Conservation (phyloP, 345 rosid species). For the Camelina neglecta region DNA sequence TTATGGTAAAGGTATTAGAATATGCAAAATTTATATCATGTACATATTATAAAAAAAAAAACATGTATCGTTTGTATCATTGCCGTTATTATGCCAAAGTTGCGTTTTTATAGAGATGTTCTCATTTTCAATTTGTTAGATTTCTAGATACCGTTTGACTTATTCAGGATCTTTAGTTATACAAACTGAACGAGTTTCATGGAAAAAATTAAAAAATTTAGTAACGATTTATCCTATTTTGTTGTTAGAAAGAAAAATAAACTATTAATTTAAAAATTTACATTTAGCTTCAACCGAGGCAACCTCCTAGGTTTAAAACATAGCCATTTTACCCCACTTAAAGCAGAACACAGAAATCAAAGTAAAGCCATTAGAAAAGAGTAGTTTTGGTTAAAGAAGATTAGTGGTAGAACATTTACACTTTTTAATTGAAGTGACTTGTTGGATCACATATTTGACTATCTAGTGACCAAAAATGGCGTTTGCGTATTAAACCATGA, state of each 20-base stretch:
- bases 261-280: not conserved
- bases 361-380: not conserved
- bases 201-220: not conserved
- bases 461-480: not conserved
- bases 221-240: constrained; percentile 14
- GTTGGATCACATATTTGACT: constrained; percentile 2
- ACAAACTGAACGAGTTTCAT: not conserved
- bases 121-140: not conserved
- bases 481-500: constrained; percentile 27
- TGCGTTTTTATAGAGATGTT: not conserved
- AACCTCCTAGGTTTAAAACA: constrained; percentile 3
- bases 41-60: not conserved
- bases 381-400: not conserved
- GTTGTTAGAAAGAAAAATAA: not conserved
- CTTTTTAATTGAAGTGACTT: constrained; percentile 2
- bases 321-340: not conserved
- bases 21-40: not conserved
- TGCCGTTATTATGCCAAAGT: not conserved
- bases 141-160: not conserved
- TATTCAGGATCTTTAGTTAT: not conserved
- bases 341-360: not conserved
- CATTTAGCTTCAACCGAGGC: constrained; percentile 4
- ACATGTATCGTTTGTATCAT: not conserved
- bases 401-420: not conserved
- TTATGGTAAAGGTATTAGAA: not conserved